Base-by-base conservation (phyloP, 257 asterid genomes). In the Asclepias syriaca region DNA sequence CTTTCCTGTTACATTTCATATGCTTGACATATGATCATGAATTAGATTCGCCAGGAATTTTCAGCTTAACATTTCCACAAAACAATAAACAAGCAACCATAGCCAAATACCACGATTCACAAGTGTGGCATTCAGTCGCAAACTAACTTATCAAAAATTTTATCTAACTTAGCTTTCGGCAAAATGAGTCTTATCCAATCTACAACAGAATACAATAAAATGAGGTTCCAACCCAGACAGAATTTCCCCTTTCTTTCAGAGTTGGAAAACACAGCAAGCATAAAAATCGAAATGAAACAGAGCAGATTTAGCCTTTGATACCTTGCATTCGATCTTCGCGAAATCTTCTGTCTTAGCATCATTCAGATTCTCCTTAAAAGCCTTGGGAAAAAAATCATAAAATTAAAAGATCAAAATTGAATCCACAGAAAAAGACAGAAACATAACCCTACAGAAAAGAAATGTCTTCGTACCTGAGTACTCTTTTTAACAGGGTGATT, bases 241-340 rank as follows among this genome's bases (percentile, higher is more conserved):
- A 32, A 2, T 14, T 27, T 29, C 1, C 40, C 73, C 34, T 46
- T 4, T 16, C 27, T 45, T 45, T 19, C 37, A 43, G 66, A 60
- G 45, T 71, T 13, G 65, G 7, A 56, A 2, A 9, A 70, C 16
- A 71, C 45, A 27, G 5, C 16, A 16, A 46, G 48, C 27, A 64
- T 66, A 66, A 22, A 55, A 46, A 49, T 8, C 8, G 8, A 49
- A 57, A 54, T 6, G 43, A 32, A 58, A 64, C 48, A 12, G 48
- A 71, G 46, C 24, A 39, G 22, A 45, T 40, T 59, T 1, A 58
- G 59, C 43, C 29, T 39, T 45, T 67, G 73, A 69, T 68, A 91
- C 97, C 97, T 89, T 89, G 95, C 97, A 91, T 77, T 85, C 90
- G 68, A 84, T 74, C 77, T 82, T 88, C 75, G 84, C 85, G 29